phyloP scores from a whole-genome alignment of 148 eudicot species.

The Vaccinium myrtillus region DNA sequence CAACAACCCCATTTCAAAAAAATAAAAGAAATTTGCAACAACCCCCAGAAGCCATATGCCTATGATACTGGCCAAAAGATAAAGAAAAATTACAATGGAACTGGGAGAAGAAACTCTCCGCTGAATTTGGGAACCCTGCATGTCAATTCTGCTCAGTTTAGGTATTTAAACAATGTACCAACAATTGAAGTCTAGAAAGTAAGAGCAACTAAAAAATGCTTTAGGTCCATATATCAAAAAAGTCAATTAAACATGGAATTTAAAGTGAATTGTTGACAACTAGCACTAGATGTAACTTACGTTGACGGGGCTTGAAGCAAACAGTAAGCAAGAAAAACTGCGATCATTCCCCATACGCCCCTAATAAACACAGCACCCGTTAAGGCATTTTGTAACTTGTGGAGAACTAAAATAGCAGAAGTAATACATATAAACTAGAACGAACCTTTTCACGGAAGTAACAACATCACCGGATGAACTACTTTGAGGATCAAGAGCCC shows the following conservation, averaged over 20 bases:
- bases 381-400: constrained; percentile 1
- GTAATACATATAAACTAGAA: constrained; percentile 1
- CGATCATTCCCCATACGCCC: constrained; percentile 98
- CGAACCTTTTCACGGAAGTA: constrained; percentile 82
- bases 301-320: constrained; percentile 98
- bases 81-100: neutral
- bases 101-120: neutral
- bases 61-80: neutral
- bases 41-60: neutral
- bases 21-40: neutral
- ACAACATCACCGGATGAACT: constrained; percentile 60
- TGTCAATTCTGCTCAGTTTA: neutral
- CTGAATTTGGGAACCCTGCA: neutral
- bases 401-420: neutral
- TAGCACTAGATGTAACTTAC: constrained; percentile 43
- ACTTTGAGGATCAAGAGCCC: constrained; percentile 88
- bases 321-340: constrained; percentile 88
- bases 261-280: neutral
- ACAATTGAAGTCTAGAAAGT: neutral
- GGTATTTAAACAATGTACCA: neutral
- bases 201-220: constrained; percentile 4
- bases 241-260: neutral
- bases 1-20: neutral
- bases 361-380: constrained; percentile 37
- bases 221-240: neutral